phyloP scores from a whole-genome alignment of 2,329 filamentous ascomycete species.

The Furcasterigmium furcatum region DNA sequence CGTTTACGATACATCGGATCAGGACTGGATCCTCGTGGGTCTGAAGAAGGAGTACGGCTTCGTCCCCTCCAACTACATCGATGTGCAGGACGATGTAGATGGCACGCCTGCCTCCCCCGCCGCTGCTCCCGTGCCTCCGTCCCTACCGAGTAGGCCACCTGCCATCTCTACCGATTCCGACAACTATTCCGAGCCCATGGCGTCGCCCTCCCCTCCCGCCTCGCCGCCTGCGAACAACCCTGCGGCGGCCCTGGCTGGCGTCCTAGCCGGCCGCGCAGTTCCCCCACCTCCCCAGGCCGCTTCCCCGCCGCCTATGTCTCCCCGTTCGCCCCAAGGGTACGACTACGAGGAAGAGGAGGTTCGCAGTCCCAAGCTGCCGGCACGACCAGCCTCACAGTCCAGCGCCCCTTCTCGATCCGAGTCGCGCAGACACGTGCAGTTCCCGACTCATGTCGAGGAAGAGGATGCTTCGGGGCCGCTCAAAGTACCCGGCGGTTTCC shows the following conservation, averaged over 20 bases:
- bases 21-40: conserved; percentile 94
- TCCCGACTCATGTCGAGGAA: conserved; percentile 18
- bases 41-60: conserved; percentile 86
- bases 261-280: conserved; percentile 46
- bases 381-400: conserved; percentile 28
- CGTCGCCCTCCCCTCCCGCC: conserved; percentile 16
- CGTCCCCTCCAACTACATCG: conserved; percentile 94
- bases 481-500: conserved; percentile 68
- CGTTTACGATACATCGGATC: conserved; percentile 87
- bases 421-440: not conserved
- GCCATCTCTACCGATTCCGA: conserved; percentile 1
- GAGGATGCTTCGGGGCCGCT: conserved; percentile 14
- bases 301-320: conserved; percentile 43
- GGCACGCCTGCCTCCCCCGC: conserved; percentile 24
- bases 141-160: conserved; percentile 15
- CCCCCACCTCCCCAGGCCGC: conserved; percentile 27
- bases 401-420: conserved; percentile 24
- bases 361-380: conserved; percentile 23
- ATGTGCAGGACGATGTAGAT: conserved; percentile 50
- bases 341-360: not conserved
- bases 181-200: conserved; percentile 1
- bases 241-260: conserved; percentile 52
- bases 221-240: conserved; percentile 31
- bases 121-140: conserved; percentile 32
- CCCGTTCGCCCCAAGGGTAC: not conserved